Percentiles rank a stretch among this genome's conserved stretches.
Evolutionary conservation across 139 green algal genomes (phyloP).

Genomic region (Chlamydomonas sphaeroides): DNA sequence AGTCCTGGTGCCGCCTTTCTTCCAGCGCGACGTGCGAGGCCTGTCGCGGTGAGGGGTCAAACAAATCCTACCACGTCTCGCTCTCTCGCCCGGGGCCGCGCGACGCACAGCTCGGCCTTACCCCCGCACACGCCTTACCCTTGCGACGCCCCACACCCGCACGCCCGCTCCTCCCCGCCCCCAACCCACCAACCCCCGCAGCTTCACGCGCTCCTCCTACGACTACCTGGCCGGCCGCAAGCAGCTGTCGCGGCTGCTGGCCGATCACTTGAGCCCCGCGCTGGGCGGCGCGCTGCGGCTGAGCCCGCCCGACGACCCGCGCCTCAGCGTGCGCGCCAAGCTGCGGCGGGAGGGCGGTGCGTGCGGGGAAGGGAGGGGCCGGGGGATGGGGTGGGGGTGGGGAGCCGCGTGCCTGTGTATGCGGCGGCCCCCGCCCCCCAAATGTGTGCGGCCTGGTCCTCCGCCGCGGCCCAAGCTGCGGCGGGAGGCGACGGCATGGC

Average conservation of each 20-base stretch:
- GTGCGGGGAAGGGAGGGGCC: background rate
- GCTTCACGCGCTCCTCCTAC: constrained; percentile 26
- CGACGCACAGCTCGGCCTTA: no score
- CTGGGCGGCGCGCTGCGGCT: constrained; percentile 16
- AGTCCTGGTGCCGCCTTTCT: constrained; percentile 18
- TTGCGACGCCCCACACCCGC: background rate
- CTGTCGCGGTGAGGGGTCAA: background rate
- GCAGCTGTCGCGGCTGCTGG: constrained; percentile 11
- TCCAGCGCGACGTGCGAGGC: constrained; percentile 10
- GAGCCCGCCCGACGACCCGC: constrained; percentile 25
- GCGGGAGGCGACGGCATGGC: no score
- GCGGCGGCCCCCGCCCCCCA: no score
- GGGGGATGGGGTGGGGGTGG: background rate
- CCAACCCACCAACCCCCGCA: background rate
- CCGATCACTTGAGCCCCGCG: constrained; percentile 12
- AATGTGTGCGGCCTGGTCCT: no score
- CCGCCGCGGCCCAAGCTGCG: no score
- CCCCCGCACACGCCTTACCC: background rate
- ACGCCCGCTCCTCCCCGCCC: background rate
- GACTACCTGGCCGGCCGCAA: constrained; percentile 8
- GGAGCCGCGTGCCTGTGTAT: background rate
- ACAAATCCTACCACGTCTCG: no score
- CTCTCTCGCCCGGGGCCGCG: no score
- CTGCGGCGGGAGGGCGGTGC: constrained; percentile 11
- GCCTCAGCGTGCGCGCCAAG: constrained; percentile 21